Evolutionary conservation across 306 rosid genomes (phyloP), one percentile per base, ranked within the genome.

Genomic region (Castanea crenata): DNA sequence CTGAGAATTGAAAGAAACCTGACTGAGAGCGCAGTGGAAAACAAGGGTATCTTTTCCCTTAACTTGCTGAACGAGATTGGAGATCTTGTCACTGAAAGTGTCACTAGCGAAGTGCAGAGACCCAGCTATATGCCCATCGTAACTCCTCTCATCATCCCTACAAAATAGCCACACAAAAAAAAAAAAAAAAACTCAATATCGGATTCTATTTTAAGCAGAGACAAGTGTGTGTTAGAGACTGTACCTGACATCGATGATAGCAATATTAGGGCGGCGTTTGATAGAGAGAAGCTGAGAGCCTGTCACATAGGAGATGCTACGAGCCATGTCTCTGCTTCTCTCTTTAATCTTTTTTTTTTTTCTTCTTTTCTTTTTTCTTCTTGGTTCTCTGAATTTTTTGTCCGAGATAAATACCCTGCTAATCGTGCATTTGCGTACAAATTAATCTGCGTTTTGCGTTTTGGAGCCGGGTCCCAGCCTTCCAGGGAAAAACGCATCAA

Each of bases 1-100:
- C 14, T 31, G 38, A 12, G 20, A 14, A 23, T 2, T 14, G 14
- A 27, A 69, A 32, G 25, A 46, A 63, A 90, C 93, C 91, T 88
- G 97, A 81, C 95, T 91, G 4, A 93, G 88, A 82, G 97, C 97
- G 79, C 97, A 94, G 87, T 89, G 97, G 73, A 92, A 94, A 57
- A 94, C 97, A 20, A 92, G 88, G 75, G 97, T 94, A 73, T 94
- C 97, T 83, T 91, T 92, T 70, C 89, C 97, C 57, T 87, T 81
- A 75, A 91, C 92, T 38, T 91, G 80, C 8, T 85, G 90, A 78
- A 88, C 1, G 23, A 92, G 97, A 74, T 87, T 83, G 2, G 93
- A 57, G 12, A 92, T 85, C 82, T 86, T 86, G 21, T 87, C 90
- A 51, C 86, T 80, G 90, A 92, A 92, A 82, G 83, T 25, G 59